Percentiles rank a stretch among this genome's conserved stretches.
These are phyloP conservation scores for Colletotrichum falcatum DNA, from an alignment of 2,329 filamentous ascomycete genomes.

Conservation along the genomic window DNA sequence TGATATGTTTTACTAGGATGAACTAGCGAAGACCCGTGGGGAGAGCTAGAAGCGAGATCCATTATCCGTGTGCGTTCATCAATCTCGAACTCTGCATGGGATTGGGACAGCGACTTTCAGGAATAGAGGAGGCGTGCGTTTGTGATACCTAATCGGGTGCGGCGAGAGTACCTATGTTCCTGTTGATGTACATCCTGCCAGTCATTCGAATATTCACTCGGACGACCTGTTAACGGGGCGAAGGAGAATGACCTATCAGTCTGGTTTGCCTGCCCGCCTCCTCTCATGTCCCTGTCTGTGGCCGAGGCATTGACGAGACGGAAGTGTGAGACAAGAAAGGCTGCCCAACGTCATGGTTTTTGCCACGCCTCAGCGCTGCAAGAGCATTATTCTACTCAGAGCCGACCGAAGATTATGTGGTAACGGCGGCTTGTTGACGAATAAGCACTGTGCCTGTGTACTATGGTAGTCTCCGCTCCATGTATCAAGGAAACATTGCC, in stretches of 20 bases:
- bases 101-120: neutral
- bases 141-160: neutral
- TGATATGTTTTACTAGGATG: neutral
- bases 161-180: neutral
- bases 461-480: neutral
- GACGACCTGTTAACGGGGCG: neutral
- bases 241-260: neutral
- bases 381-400: neutral
- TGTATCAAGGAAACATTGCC: neutral
- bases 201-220: neutral
- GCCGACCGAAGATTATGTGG: neutral
- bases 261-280: neutral
- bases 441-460: neutral
- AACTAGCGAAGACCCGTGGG: neutral
- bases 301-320: constrained; percentile 19
- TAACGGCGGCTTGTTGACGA: neutral
- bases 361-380: neutral
- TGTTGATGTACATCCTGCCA: too few species aligned
- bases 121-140: neutral
- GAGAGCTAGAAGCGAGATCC: neutral
- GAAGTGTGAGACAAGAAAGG: constrained; percentile 7
- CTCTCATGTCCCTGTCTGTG: neutral
- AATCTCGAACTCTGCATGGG: neutral
- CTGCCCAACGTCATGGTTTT: neutral
- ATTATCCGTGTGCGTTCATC: neutral